These are phyloP conservation scores for Schoenoplectus triqueter DNA, from an alignment of 202 grass and related monocot genomes.

Conservation along the genomic window DNA sequence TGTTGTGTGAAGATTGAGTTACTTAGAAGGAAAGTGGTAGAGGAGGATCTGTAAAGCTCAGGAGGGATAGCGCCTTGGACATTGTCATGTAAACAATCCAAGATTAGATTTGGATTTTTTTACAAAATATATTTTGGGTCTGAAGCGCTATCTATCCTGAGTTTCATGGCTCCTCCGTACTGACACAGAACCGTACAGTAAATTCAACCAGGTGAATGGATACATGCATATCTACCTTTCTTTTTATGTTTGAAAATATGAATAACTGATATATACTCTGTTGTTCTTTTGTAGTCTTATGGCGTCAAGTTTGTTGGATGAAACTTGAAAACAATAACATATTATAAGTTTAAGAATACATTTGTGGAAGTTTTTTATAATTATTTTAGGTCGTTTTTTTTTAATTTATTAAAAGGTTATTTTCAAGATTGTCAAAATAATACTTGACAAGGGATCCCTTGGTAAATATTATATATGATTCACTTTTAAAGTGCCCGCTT, in stretches of 20 bases:
- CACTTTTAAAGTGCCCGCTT: too few species aligned
- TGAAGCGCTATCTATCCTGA: slow-evolving; percentile 55
- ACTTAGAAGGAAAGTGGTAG: slow-evolving; percentile 10
- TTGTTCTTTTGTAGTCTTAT: too few species aligned
- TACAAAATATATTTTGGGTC: not conserved
- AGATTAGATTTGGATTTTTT: not conserved
- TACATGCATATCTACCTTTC: not conserved
- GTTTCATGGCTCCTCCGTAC: slow-evolving; percentile 49
- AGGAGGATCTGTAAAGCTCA: slow-evolving; percentile 50
- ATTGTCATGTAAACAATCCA: not conserved
- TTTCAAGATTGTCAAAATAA: too few species aligned
- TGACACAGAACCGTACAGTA: not conserved
- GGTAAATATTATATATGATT: too few species aligned
- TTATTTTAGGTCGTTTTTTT: too few species aligned
- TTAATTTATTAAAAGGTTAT: too few species aligned
- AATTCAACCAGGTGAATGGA: not conserved
- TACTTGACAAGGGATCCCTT: too few species aligned
- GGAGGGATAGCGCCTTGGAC: slow-evolving; percentile 49
- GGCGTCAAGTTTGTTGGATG: too few species aligned
- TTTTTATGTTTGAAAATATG: not conserved
- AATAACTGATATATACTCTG: too few species aligned
- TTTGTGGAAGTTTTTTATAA: too few species aligned
- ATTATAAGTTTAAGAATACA: too few species aligned
- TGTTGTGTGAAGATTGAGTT: not conserved
- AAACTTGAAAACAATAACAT: too few species aligned